Base-by-base conservation (phyloP, 2,329 filamentous ascomycete genomes). In the Aspergillus pseudonomiae region DNA sequence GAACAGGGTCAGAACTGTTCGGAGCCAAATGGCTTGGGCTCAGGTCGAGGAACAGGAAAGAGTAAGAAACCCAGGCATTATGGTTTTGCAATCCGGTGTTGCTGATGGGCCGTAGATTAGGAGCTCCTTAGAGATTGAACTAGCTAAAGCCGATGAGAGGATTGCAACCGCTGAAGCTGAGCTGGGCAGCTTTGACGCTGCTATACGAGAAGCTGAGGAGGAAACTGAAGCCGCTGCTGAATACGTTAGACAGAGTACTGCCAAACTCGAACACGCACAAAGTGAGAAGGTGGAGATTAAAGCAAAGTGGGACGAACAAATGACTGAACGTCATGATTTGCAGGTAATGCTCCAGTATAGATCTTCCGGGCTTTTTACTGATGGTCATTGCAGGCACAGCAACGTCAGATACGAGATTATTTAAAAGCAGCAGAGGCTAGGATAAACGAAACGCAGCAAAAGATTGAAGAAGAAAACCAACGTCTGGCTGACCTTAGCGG, bases 11-110 rank as follows among this genome's bases (percentile, higher is more conserved):
- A 83, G 83, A 39, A 82, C 86, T 28, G 82, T 91, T 52, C 80
- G 83, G 50, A 83, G 85, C 21, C 90, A 96, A 78, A 82, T 92
- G 66, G 89, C 91, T n/a, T 99, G 95, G 95, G 86, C 88, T 28
- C 92, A 96, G 73, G 93, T 98, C 1, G 86, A 89, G 56, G 88
- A 92, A 61, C 85, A 91, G 75, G 94, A 98, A 77, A 79, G 77
- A 41, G 80, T 81, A 57, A 65, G 72, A 21, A 34, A 4, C n/a
- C 55, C n/a, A 53, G 9, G 58, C 10, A 5, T n/a, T 36, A 56
- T 61, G 21, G 32, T 24, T 41, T 26, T 58, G 58, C 7, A 19
- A 5, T 19, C 26, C 19, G 19, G 9, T 34, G 24, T 45, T 24
- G 52, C 64, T 70, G 52, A 71, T 55, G 52, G 60, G 41, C 19